phyloP scores from a whole-genome alignment of 2,329 filamentous ascomycete species.

The Diaporthe ampelina region DNA sequence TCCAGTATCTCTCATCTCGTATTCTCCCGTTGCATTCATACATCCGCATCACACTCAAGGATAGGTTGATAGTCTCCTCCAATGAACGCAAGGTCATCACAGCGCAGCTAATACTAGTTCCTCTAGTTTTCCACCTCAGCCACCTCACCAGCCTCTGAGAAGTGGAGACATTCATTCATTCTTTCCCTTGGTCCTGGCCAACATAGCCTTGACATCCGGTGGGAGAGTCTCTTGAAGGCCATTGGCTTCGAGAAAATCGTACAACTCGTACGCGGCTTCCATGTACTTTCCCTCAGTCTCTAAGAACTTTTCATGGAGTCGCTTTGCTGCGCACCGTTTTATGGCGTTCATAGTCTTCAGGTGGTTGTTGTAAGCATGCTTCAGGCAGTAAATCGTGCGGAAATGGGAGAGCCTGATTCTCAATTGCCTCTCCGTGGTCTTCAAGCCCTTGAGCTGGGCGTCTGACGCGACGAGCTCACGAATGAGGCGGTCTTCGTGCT shows the following conservation, averaged over 20 bases:
- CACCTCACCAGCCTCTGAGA: not conserved
- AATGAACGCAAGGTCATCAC: not conserved
- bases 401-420: constrained; percentile 9
- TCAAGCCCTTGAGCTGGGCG: constrained; percentile 7
- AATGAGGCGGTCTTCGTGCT: constrained; percentile 21
- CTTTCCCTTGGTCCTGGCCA: not conserved
- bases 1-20: not conserved
- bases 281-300: not conserved
- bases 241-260: constrained; percentile 14
- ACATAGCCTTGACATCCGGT: not conserved
- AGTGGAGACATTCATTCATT: not conserved
- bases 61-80: not conserved
- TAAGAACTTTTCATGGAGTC: not conserved
- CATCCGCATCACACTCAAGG: not conserved
- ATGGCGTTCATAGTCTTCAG: constrained; percentile 4
- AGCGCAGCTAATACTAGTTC: not conserved
- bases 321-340: constrained; percentile 8
- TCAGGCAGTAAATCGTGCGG: constrained; percentile 15
- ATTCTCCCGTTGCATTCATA: not conserved
- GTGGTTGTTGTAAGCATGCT: constrained; percentile 1
- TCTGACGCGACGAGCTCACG: constrained; percentile 14
- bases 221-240: constrained; percentile 8
- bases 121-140: no score
- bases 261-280: constrained; percentile 9
- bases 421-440: not conserved